These are phyloP conservation scores for Vachellia pachyceras DNA, from an alignment of 306 rosid species.

Conservation along the genomic window DNA sequence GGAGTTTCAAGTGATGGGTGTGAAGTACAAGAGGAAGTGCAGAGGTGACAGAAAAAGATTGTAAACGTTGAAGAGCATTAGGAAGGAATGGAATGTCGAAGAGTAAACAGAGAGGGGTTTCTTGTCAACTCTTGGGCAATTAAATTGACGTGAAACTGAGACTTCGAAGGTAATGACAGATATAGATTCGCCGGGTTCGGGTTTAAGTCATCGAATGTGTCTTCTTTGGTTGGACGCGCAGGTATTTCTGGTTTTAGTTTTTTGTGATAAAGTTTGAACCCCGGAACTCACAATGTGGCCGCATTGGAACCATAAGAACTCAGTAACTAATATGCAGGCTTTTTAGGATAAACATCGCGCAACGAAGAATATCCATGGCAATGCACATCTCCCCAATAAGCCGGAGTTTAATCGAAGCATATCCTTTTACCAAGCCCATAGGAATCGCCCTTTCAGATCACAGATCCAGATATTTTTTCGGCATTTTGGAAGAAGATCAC, in stretches of 20 bases:
- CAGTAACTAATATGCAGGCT: background rate
- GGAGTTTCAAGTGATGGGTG: conserved; percentile 55
- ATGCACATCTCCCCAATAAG: background rate
- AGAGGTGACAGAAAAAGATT: conserved; percentile 15
- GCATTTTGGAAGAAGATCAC: too few species aligned
- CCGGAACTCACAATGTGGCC: background rate
- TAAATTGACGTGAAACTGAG: background rate
- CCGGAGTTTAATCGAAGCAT: background rate
- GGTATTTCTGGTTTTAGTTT: background rate
- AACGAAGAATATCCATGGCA: background rate
- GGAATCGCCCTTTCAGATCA: background rate
- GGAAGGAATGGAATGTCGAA: conserved; percentile 35
- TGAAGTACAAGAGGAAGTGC: conserved; percentile 42
- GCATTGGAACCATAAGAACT: background rate
- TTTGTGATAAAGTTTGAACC: background rate
- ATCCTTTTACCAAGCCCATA: background rate
- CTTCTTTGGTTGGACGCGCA: background rate
- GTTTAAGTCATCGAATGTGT: background rate
- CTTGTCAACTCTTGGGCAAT: background rate
- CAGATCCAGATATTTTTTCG: background rate
- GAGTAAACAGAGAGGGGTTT: background rate
- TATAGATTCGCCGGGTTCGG: background rate
- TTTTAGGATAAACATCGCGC: background rate
- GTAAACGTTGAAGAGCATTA: conserved; percentile 41
- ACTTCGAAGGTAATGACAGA: background rate